phyloP scores from a whole-genome alignment of 2,329 filamentous ascomycete species.

The Exserohilum turcica region DNA sequence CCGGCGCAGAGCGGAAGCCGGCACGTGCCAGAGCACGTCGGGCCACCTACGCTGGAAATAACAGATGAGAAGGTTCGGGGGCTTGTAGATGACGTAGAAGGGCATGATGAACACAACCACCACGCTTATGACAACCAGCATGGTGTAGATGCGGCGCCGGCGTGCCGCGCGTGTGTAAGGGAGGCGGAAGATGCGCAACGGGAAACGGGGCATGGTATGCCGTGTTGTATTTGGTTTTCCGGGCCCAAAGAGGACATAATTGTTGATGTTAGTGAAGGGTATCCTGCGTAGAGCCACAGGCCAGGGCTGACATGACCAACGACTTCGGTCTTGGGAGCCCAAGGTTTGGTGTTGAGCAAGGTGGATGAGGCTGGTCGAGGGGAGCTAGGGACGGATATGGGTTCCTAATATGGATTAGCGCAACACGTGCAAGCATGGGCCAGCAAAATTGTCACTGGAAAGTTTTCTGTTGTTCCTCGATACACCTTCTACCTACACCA shows the following conservation, averaged over 20 bases:
- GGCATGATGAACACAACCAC: conserved; percentile 40
- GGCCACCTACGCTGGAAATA: conserved; percentile 75
- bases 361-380: conserved; percentile 1
- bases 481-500: neutral
- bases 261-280: neutral
- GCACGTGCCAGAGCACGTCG: conserved; percentile 76
- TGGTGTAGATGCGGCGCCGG: conserved; percentile 45
- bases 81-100: conserved; percentile 77
- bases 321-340: neutral
- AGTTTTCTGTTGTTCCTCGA: neutral
- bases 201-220: conserved; percentile 34
- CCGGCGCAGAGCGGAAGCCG: conserved; percentile 41
- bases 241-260: neutral
- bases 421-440: conserved; percentile 21
- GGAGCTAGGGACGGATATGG: conserved; percentile 15
- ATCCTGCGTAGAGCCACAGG: neutral
- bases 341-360: neutral
- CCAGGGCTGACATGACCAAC: neutral
- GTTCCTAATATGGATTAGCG: conserved; percentile 12
- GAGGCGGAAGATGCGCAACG: conserved; percentile 42
- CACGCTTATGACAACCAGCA: conserved; percentile 40
- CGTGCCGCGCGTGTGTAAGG: conserved; percentile 46
- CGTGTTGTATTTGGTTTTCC: neutral
- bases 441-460: conserved; percentile 11
- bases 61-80: conserved; percentile 71